phyloP scores from a whole-genome alignment of 768 basidiomycete genomes.

The Xanthoconium stramineum region DNA sequence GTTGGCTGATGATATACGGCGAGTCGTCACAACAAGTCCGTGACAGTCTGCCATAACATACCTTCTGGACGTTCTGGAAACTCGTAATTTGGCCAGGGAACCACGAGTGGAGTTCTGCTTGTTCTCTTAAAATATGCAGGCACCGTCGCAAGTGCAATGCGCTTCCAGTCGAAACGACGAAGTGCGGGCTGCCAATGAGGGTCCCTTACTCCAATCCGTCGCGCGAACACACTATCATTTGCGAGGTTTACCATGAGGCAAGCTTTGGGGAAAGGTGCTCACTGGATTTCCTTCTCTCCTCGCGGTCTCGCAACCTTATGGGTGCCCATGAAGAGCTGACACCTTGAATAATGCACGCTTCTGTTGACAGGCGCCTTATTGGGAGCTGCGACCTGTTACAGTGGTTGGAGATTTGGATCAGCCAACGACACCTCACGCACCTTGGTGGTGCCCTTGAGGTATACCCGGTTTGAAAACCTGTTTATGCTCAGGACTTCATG shows the following conservation, averaged over 20 bases:
- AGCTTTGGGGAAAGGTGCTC: slow-evolving; percentile 21
- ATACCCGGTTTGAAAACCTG: slow-evolving; percentile 63
- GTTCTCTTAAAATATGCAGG: slow-evolving; percentile 49
- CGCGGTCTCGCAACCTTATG: slow-evolving; percentile 36
- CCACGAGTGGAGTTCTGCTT: slow-evolving; percentile 34
- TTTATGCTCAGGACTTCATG: slow-evolving; percentile 75
- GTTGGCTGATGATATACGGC: slow-evolving; percentile 22
- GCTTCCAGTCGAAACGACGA: slow-evolving; percentile 67
- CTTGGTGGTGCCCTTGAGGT: slow-evolving; percentile 45
- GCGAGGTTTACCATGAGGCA: neutral
- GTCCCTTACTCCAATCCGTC: slow-evolving; percentile 58
- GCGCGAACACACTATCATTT: slow-evolving; percentile 66
- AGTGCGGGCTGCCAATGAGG: slow-evolving; percentile 56
- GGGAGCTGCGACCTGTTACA: slow-evolving; percentile 17
- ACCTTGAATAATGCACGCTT: slow-evolving; percentile 70
- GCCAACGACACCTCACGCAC: slow-evolving; percentile 20
- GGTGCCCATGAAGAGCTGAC: slow-evolving; percentile 72
- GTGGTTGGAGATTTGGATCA: slow-evolving; percentile 1
- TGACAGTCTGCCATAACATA: slow-evolving; percentile 1
- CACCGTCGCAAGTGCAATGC: slow-evolving; percentile 62
- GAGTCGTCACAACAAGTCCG: slow-evolving; percentile 7
- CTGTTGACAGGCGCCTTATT: slow-evolving; percentile 26
- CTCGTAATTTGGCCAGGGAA: slow-evolving; percentile 69
- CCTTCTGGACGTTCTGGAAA: slow-evolving; percentile 36
- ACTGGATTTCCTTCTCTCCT: slow-evolving; percentile 44